Base-by-base conservation (phyloP, 768 basidiomycete genomes). In the Megacollybia marginata region DNA sequence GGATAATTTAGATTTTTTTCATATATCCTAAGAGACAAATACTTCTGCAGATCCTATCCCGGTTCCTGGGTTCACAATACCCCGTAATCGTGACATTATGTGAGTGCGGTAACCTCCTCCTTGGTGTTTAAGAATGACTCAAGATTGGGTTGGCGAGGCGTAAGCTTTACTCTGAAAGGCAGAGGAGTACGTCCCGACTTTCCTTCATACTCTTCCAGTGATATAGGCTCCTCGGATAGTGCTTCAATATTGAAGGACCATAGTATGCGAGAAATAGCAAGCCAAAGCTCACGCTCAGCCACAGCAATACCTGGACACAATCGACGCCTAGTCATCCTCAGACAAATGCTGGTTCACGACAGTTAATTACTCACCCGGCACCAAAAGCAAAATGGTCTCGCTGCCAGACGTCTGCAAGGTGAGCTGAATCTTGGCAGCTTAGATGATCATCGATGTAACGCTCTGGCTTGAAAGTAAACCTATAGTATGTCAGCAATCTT, bases 371-470 rank as follows among this genome's bases (percentile, higher is more conserved):
- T 8, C 46, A 68, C 67, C 68, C 69, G 1, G 63, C 67, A 10
- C 69, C 69, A 48, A 70, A 70, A 11, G 61, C 51, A 67, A 67
- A 70, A 47, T 70, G 67, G 52, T 70, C 69, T 20, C 69, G 52
- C 31, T 63, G 54, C 57, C 58, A 56, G 6, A 61, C 55, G 49
- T 69, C 55, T 0, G 59, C 11, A 34, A 64, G 58, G n/a, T 63
- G 62, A 9, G 66, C 57, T 2, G 67, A 68, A 49, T 63, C 65
- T 8, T 54, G 48, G 36, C 51, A 60, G 28, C 54, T 57, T 16
- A 61, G 53, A 2, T 55, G 46, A 50, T 69, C 61, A 23, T 54
- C 63, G 9, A 67, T 19, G 50, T 64, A 70, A 7, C 69, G 61
- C 20, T 68, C 66, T 2, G 68, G 68, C 46, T 67, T 62, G 56